Base-by-base conservation (phyloP, 1,139 yeast species). In the Blastobotrys buckinghamii region DNA sequence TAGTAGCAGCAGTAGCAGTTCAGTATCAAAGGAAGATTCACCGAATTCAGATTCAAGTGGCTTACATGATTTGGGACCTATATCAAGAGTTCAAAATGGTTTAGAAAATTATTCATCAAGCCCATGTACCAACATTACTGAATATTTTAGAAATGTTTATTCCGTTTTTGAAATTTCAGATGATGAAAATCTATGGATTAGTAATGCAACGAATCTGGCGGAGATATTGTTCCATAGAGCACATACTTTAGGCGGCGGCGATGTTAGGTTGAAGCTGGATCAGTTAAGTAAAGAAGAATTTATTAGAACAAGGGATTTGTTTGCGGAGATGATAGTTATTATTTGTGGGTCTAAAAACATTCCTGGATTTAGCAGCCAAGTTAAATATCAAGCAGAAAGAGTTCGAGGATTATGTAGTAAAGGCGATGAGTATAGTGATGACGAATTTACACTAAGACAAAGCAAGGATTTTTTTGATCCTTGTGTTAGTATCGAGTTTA, bases 191-290 rank as follows among this genome's bases (percentile, higher is more conserved):
- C 24, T 7, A 5, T 36, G 39, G 39, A 36, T 36, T 12, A 8
- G 6, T 6, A 19, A 26, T 19, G 39, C 39, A 19, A 36, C 39
- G 6, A 19, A 2, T 26, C 12, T 19, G 9, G 39, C 26, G 12
- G 39, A 36, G n/a, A 22, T 36, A n/a, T 19, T 36, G 13, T 36
- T 36, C n/a, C 39, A 36, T 26, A 6, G 39, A 22, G 39, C 24
- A 6, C 39, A 36, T 19, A 20, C 27, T 6, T 13, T 36, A 13
- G 10, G 2, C 2, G 39, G 26, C 6, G 39, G 39, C 6, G 24
- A 36, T 9, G 7, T 19, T 8, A 16, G 38, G 10, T 19, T 34
- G 4, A 34, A 12, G 7, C 17, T 34, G 20, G 22, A 34, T 10
- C 6, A 19, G 5, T 19, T 34, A 10, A 19, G 6, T 20, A 6